phyloP scores from a whole-genome alignment of 1,284 basidiomycete genomes.

The Marasmius fiardii region DNA sequence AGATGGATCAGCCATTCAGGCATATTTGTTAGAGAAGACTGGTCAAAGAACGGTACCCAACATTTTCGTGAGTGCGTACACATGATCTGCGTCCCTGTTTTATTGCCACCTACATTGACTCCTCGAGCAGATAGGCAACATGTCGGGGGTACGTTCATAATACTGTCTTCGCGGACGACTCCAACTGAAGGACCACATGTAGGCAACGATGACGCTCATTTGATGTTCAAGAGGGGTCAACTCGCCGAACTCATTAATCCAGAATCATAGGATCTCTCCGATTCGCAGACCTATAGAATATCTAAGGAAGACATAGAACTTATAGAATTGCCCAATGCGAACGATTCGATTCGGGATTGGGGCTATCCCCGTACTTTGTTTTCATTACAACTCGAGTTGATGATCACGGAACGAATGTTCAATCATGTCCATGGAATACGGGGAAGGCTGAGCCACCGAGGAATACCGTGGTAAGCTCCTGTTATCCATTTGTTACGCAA shows the following conservation, averaged over 20 bases:
- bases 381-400: no score
- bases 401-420: no score
- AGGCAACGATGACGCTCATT: constrained; percentile 42
- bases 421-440: no score
- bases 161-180: background rate
- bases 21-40: constrained; percentile 57
- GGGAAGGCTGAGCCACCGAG: no score
- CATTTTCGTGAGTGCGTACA: constrained; percentile 61
- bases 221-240: constrained; percentile 29
- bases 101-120: constrained; percentile 2
- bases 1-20: constrained; percentile 57
- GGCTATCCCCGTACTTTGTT: no score
- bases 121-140: constrained; percentile 46
- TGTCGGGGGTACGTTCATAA: constrained; percentile 44
- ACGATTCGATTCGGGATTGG: no score
- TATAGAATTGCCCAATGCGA: no score
- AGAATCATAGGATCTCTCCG: constrained; percentile 10
- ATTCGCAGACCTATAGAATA: background rate
- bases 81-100: background rate
- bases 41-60: constrained; percentile 65
- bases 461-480: no score
- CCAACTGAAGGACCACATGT: background rate
- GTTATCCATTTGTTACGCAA: no score
- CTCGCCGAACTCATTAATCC: constrained; percentile 29
- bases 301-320: background rate